phyloP scores from a whole-genome alignment of 768 basidiomycete genomes.

The Podaxis pistillaris region DNA sequence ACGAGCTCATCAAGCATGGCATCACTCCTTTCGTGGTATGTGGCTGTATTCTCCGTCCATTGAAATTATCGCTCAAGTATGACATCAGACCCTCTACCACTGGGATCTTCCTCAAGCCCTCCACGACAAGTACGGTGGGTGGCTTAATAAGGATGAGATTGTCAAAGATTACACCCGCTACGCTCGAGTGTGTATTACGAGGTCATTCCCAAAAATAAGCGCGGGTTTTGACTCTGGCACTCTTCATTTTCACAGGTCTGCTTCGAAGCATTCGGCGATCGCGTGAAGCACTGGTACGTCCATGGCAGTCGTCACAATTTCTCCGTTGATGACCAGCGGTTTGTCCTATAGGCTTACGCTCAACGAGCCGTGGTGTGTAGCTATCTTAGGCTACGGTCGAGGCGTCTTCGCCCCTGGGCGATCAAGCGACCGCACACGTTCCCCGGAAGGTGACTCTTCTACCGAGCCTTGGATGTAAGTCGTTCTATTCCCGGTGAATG shows the following conservation, averaged over 20 bases:
- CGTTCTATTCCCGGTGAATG: neutral
- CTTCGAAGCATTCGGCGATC: constrained; percentile 73
- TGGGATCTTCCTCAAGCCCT: constrained; percentile 81
- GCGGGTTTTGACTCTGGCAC: constrained; percentile 10
- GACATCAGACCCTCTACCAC: constrained; percentile 62
- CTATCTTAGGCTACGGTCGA: constrained; percentile 67
- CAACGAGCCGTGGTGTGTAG: constrained; percentile 76
- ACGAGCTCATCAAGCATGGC: constrained; percentile 58
- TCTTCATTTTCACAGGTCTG: constrained; percentile 45
- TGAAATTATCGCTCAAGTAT: neutral
- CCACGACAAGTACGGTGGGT: constrained; percentile 72
- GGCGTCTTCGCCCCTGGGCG: constrained; percentile 73
- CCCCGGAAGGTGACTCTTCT: constrained; percentile 59
- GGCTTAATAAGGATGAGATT: constrained; percentile 71
- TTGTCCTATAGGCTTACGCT: constrained; percentile 53
- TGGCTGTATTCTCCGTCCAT: constrained; percentile 16
- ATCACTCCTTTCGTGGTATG: constrained; percentile 68
- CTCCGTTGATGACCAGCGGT: constrained; percentile 20
- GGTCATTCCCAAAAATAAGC: constrained; percentile 15
- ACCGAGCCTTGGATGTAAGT: constrained; percentile 72
- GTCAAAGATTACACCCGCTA: constrained; percentile 65
- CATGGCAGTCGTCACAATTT: constrained; percentile 14
- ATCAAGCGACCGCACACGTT: constrained; percentile 60
- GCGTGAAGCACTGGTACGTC: constrained; percentile 68
- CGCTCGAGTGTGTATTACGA: constrained; percentile 40